Base-by-base conservation (phyloP, 2,329 filamentous ascomycete species). In the Aspergillus sp. region DNA sequence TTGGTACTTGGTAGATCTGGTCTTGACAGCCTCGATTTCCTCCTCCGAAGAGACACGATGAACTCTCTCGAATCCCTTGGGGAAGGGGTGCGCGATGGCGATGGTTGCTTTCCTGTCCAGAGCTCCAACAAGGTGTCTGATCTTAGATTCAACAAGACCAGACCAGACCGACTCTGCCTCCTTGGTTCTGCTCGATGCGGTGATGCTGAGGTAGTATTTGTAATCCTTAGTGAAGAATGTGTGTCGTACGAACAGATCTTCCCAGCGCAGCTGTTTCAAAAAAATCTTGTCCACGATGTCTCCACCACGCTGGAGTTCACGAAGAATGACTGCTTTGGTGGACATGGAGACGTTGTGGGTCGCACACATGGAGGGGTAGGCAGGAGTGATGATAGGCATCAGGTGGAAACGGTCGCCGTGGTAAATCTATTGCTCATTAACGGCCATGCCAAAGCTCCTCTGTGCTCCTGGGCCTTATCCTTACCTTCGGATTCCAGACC, bases 381-480 rank as follows among this genome's bases (percentile, higher is more conserved):
- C 93, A 1, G 95, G 95, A 1, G 95, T 99, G 71, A 99, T 98
- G 76, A 99, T 91, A 28, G 95, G 95, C 95, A 99, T 99, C 55
- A 97, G 81, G 76, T 98, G 94, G 67, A 87, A 91, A 47, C 86
- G 86, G 75, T 98, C 95, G 57, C 87, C 85, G 62, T 87, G 87
- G 75, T 96, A 96, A 30, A 92, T 81, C 84, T 91, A 69, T 36
- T 5, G 15, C 2, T 36, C 9, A 39, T 54, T 39, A 61, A 45
- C 21, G 2, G 21, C 17, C 28, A 15, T 21, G 58, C 23, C 13
- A 45, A 30, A 49, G 3, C 19, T 38, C 28, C 8, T 51, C 17
- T 32, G 36, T 9, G 39, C 13, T 13, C 9, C 4, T 10, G 45
- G 45, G 51, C 21, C n/a, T 56, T 5, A 12, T 38, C 67, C 81